Evolutionary conservation across 352 stramenopile species (phyloP).

Genomic region (Pythium biforme): DNA sequence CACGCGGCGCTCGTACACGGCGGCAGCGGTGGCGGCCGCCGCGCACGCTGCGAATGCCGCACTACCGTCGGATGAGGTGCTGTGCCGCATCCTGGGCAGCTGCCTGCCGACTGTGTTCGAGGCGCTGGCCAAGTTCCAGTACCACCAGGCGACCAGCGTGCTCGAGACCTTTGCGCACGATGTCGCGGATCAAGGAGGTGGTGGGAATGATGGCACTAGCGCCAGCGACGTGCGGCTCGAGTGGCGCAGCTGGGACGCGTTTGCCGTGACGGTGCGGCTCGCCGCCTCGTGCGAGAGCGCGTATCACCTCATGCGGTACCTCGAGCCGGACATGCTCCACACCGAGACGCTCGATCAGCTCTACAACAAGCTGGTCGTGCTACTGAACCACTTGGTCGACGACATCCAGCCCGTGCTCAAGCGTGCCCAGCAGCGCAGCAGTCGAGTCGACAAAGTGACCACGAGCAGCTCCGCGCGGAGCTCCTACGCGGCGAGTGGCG

Average conservation of each 20-base stretch:
- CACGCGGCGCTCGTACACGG: conserved; percentile 11
- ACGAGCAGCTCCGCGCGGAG: not conserved
- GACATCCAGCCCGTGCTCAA: conserved; percentile 28
- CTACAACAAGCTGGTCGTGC: conserved; percentile 36
- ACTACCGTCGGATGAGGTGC: conserved; percentile 23
- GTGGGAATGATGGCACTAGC: no score
- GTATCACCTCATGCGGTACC: conserved; percentile 39
- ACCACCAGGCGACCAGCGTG: conserved; percentile 30
- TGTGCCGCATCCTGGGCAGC: conserved; percentile 24
- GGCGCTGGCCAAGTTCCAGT: conserved; percentile 35
- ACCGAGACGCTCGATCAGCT: conserved; percentile 34
- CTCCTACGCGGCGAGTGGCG: not conserved
- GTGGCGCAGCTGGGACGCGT: conserved; percentile 35
- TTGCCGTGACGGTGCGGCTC: conserved; percentile 32
- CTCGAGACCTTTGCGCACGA: conserved; percentile 12
- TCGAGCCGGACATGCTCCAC: conserved; percentile 30
- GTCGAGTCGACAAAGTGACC: not conserved
- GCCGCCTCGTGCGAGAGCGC: conserved; percentile 34
- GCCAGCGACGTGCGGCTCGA: conserved; percentile 21
- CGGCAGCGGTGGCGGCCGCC: conserved; percentile 1
- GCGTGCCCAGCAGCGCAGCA: conserved; percentile 18
- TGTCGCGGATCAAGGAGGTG: no score
- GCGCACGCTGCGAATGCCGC: conserved; percentile 4
- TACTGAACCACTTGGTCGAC: conserved; percentile 31
- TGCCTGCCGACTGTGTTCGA: conserved; percentile 32